These are phyloP conservation scores for Colletotrichum filicis DNA, from an alignment of 2,329 filamentous ascomycete species.

Conservation along the genomic window DNA sequence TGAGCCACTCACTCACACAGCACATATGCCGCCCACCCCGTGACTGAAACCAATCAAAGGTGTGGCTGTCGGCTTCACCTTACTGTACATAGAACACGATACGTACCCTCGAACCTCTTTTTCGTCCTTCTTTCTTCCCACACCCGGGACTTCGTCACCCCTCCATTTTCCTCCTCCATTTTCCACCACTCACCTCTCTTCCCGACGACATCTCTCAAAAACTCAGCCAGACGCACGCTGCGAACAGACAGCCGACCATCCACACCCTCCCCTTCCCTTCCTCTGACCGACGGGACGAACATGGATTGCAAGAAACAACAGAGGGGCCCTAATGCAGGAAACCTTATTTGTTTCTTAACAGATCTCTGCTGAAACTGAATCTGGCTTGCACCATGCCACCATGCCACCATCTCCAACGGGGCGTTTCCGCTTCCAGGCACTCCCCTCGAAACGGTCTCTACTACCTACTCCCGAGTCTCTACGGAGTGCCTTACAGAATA, in stretches of 20 bases:
- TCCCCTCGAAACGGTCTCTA: background rate
- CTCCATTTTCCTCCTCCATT: background rate
- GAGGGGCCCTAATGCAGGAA: constrained; percentile 32
- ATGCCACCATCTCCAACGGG: constrained; percentile 10
- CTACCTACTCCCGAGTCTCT: no score
- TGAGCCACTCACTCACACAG: constrained; percentile 13
- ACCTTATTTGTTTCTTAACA: constrained; percentile 34
- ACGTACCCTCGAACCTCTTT: background rate
- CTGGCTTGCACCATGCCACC: constrained; percentile 16
- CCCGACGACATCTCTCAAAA: background rate
- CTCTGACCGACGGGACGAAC: constrained; percentile 28
- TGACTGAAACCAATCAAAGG: background rate
- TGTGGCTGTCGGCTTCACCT: background rate
- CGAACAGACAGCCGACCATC: constrained; percentile 28
- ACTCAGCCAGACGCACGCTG: constrained; percentile 13
- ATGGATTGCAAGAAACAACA: constrained; percentile 34
- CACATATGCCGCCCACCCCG: background rate
- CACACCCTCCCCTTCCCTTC: constrained; percentile 1
- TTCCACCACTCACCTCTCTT: constrained; percentile 3
- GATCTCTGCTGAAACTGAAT: constrained; percentile 28
- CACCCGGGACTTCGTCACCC: background rate
- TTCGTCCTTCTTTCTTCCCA: background rate
- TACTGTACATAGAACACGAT: no score
- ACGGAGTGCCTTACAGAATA: no score
- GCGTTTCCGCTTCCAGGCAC: constrained; percentile 4